Conservation (phyloP, 2,329 filamentous ascomycete genomes). For the Massarina eburnea region DNA sequence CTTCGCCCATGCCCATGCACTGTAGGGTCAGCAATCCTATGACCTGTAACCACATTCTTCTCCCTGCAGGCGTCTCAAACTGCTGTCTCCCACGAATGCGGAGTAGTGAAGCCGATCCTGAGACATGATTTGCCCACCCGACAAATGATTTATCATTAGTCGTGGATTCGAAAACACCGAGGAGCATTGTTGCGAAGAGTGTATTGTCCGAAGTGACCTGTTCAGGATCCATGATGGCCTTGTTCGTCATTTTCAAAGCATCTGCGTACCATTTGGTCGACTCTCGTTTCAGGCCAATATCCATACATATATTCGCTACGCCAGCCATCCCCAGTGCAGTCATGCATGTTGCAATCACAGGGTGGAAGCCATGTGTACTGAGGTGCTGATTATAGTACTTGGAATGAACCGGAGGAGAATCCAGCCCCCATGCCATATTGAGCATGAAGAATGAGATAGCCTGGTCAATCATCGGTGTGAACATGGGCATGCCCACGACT, state of each 20-base stretch:
- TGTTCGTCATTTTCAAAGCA: conserved; percentile 36
- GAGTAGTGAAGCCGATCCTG: conserved; percentile 36
- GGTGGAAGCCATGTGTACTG: conserved; percentile 34
- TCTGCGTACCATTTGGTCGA: conserved; percentile 34
- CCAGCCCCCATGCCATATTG: conserved; percentile 25
- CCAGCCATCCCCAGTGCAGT: conserved; percentile 38
- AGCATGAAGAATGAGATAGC: conserved; percentile 39
- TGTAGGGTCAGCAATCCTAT: conserved; percentile 30
- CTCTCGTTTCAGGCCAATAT: conserved; percentile 27
- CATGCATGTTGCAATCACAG: conserved; percentile 35
- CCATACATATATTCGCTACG: conserved; percentile 30
- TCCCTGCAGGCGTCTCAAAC: conserved; percentile 29
- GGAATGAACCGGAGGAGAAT: conserved; percentile 30
- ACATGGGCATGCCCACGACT: conserved; percentile 14
- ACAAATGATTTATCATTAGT: conserved; percentile 29
- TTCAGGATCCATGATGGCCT: conserved; percentile 26
- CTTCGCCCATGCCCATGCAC: conserved; percentile 26
- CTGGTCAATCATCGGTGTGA: conserved; percentile 30
- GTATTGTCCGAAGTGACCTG: conserved; percentile 36
- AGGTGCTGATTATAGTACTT: conserved; percentile 25
- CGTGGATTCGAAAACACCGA: conserved; percentile 39
- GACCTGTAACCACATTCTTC: conserved; percentile 36
- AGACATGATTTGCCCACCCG: conserved; percentile 41
- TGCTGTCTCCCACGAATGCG: conserved; percentile 33
- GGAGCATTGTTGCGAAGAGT: conserved; percentile 31